Evolutionary conservation across 2,329 filamentous ascomycete genomes (phyloP), one percentile per base, ranked within the genome.

Genomic region (Xylariaceae sp.): DNA sequence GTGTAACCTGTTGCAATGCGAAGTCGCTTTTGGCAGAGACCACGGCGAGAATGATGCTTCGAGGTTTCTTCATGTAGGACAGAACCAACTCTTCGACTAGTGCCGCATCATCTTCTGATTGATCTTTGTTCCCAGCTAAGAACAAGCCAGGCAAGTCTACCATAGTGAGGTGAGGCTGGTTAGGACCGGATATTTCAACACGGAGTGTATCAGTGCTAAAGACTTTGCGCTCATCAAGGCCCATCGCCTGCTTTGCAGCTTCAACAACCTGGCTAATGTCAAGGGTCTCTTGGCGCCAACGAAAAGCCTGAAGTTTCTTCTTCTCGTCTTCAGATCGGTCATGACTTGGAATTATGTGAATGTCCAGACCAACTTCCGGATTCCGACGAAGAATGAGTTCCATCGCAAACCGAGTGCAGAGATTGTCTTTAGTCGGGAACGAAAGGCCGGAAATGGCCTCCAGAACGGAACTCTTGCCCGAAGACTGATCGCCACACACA

Each of bases 321-420:
- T 32, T 32, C 16, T 32, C 27, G 12, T 32, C 16, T 16, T 32
- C 12, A 16, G 12, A 14, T 16, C 27, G 12, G 4, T 16, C 27
- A 3, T 8, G 35, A 19, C 16, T 19, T n/a, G 35, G 35, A 11
- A 37, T 12, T 11, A 19, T 37, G 14, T 12, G 35, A 4, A 19
- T 19, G 19, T 11, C 14, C 11, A 19, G 12, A 37, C 11, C 14
- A 6, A 12, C 12, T 5, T 6, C 19, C 14, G 4, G 35, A 12
- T 19, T 37, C 19, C 72, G 70, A 4, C 79, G 72, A 2, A 85
- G 66, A 19, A 80, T 68, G 16, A 84, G 63, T 57, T 85, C 78
- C 0, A 79, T 85, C 0, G 79, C 73, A 49, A 84, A 84, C 0
- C 76, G 69, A 0, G 81, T 84, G 58, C 80, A 84, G 0, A 82